Conservation (phyloP, 2,329 filamentous ascomycete genomes). For the Arthrobotrys entomopaga region DNA sequence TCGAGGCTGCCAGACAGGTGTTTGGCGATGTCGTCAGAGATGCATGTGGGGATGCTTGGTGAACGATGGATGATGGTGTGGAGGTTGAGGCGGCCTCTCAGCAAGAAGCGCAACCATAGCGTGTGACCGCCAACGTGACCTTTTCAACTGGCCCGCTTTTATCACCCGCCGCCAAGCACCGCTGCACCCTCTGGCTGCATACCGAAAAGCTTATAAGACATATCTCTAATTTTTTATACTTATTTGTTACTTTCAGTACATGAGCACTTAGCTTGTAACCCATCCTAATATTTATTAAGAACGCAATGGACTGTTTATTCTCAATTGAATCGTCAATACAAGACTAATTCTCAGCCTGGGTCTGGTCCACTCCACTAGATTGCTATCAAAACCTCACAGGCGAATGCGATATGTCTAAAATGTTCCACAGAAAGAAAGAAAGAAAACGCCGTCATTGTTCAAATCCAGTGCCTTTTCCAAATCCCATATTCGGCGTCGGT, state of each 20-base stretch:
- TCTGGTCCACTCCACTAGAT: neutral
- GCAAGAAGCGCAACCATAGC: neutral
- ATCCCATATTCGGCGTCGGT: constrained; percentile 41
- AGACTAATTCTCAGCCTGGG: too few species aligned
- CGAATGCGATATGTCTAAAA: neutral
- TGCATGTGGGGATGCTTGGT: neutral
- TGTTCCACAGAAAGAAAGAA: neutral
- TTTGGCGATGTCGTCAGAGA: constrained; percentile 7
- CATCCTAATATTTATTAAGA: too few species aligned
- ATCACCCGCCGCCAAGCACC: constrained; percentile 10
- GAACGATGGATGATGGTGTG: neutral
- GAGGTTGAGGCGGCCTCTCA: neutral
- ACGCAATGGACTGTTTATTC: too few species aligned
- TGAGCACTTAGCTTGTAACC: too few species aligned
- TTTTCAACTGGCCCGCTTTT: constrained; percentile 31
- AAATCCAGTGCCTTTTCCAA: constrained; percentile 48
- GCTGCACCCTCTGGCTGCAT: neutral
- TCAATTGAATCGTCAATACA: too few species aligned
- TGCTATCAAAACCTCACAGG: neutral
- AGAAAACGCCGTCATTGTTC: neutral
- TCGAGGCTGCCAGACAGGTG: neutral
- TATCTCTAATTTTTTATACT: too few species aligned
- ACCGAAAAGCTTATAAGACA: too few species aligned
- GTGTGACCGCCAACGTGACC: constrained; percentile 35
- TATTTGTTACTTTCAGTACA: too few species aligned